These are phyloP conservation scores for Cucumis melo DNA, from an alignment of 306 rosid species.

Conservation along the genomic window DNA sequence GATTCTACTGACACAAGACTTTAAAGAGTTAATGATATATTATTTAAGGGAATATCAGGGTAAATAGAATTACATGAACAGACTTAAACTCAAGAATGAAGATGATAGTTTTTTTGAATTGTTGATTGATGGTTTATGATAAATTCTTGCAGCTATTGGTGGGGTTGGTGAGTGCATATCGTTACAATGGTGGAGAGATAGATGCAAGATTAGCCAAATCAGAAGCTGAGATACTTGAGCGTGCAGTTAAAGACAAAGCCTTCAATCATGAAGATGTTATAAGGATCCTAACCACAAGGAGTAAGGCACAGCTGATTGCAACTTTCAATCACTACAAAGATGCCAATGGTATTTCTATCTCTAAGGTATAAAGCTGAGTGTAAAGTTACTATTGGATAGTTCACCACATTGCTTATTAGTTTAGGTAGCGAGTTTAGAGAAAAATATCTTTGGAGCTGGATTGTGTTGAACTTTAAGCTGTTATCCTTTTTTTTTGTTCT, in stretches of 20 bases:
- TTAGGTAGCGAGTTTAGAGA: neutral
- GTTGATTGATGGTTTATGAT: neutral
- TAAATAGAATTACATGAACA: neutral
- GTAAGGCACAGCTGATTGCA: conserved; percentile 59
- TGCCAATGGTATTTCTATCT: conserved; percentile 42
- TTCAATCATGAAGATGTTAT: conserved; percentile 46
- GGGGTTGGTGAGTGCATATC: conserved; percentile 26
- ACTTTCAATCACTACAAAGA: conserved; percentile 65
- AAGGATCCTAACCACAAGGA: conserved; percentile 56
- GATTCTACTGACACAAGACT: neutral
- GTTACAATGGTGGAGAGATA: conserved; percentile 20
- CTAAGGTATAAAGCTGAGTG: conserved; percentile 30
- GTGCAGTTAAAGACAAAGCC: conserved; percentile 52
- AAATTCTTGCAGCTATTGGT: conserved; percentile 16
- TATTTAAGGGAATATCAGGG: neutral
- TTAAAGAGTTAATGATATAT: neutral
- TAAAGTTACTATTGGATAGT: neutral
- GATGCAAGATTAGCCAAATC: conserved; percentile 18
- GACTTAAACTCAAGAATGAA: neutral
- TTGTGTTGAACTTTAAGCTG: neutral
- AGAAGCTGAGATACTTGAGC: conserved; percentile 59
- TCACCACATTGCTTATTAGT: neutral
- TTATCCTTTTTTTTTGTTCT: neutral
- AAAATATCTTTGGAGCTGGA: neutral
- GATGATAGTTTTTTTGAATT: neutral